Percentiles rank a stretch among this genome's conserved stretches.
These are phyloP conservation scores for Suillus luteus DNA, from an alignment of 768 basidiomycete genomes.

Conservation along the genomic window DNA sequence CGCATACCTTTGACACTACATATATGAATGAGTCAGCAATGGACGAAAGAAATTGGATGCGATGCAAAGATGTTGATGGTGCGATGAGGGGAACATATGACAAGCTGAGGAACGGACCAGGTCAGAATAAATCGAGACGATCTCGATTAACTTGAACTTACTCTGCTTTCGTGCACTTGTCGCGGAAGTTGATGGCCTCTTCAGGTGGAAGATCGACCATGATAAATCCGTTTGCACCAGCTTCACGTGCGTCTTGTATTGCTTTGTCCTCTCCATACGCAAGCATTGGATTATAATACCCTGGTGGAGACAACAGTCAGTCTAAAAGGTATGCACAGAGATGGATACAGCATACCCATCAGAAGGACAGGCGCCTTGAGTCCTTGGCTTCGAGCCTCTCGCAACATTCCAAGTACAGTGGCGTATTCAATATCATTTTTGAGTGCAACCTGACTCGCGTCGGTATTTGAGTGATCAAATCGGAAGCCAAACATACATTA, in stretches of 20 bases:
- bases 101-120: constrained; percentile 50
- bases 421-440: constrained; percentile 75
- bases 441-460: constrained; percentile 67
- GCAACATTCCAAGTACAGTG: constrained; percentile 69
- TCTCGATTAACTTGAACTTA: constrained; percentile 49
- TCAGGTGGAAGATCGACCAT: constrained; percentile 98
- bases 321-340: background rate
- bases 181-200: constrained; percentile 88
- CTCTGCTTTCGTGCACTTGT: constrained; percentile 81
- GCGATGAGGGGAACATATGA: constrained; percentile 96
- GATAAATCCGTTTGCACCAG: constrained; percentile 96
- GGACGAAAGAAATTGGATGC: constrained; percentile 87
- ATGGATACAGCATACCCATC: constrained; percentile 65
- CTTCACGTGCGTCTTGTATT: constrained; percentile 83
- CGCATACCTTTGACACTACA: constrained; percentile 87
- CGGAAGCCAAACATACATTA: constrained; percentile 52
- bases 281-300: constrained; percentile 96
- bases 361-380: constrained; percentile 84
- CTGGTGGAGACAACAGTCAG: constrained; percentile 41
- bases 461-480: background rate
- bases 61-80: constrained; percentile 84
- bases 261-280: constrained; percentile 96
- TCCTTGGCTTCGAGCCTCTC: constrained; percentile 76
- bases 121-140: constrained; percentile 2
- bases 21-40: constrained; percentile 99